A percentile compares a stretch with the other conserved stretches of the same genome.
Evolutionary conservation across 2,329 filamentous ascomycete species (phyloP).

Genomic region (Apiospora marii): DNA sequence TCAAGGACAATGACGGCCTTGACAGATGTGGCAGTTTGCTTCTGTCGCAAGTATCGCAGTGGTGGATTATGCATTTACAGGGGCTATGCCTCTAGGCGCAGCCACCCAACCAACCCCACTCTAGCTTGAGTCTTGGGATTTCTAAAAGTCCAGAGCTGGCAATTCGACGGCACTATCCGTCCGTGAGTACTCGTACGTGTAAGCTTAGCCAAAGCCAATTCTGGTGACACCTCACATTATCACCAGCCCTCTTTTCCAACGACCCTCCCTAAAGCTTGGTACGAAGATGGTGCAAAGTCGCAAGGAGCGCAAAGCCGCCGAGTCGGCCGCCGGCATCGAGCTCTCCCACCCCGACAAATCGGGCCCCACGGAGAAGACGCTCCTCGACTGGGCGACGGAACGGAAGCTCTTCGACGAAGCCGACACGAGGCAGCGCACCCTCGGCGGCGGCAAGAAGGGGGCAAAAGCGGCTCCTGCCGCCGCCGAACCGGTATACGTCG

Average conservation of each 20-base stretch:
- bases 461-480: conserved; percentile 31
- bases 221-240: neutral
- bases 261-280: no score
- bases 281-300: conserved; percentile 63
- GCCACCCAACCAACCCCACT: neutral
- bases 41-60: neutral
- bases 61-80: neutral
- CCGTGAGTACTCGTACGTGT: neutral
- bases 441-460: conserved; percentile 23
- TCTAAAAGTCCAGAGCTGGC: neutral
- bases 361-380: conserved; percentile 67
- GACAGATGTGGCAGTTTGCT: neutral
- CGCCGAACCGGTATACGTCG: conserved; percentile 47
- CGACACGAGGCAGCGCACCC: conserved; percentile 47
- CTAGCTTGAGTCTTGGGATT: neutral
- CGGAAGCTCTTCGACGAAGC: conserved; percentile 63
- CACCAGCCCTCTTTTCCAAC: no score
- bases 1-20: neutral
- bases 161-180: neutral
- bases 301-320: conserved; percentile 50
- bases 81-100: neutral
- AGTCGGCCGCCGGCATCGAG: conserved; percentile 56
- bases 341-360: conserved; percentile 75
- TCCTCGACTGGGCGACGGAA: conserved; percentile 77
- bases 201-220: conserved; percentile 7